Percentiles rank a stretch among this genome's conserved stretches.
phyloP scores from a whole-genome alignment of 2,329 filamentous ascomycete species.

The Colletotrichum magnum region DNA sequence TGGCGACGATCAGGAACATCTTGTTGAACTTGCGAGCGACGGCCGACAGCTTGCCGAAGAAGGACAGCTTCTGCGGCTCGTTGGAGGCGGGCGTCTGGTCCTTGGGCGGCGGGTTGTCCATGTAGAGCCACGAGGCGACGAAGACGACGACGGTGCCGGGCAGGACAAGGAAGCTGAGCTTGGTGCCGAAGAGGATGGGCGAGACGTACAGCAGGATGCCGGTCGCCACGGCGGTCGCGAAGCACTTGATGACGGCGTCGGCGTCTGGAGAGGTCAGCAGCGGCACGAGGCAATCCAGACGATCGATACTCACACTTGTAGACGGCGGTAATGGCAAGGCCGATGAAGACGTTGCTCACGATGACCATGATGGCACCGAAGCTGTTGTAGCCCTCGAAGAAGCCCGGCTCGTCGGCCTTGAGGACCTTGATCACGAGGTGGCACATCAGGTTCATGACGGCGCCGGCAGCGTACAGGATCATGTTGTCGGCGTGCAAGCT shows the following conservation, averaged over 20 bases:
- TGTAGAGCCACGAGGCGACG: conserved; percentile 50
- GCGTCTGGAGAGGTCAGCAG: conserved; percentile 45
- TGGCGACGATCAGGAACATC: conserved; percentile 34
- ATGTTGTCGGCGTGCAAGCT: conserved; percentile 52
- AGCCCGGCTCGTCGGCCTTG: conserved; percentile 48
- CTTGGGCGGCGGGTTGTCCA: conserved; percentile 47
- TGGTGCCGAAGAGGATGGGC: conserved; percentile 49
- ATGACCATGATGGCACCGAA: conserved; percentile 50
- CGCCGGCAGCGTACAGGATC: conserved; percentile 49
- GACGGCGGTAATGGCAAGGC: conserved; percentile 52
- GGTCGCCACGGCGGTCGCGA: conserved; percentile 50
- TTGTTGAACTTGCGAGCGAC: conserved; percentile 40
- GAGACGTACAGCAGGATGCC: conserved; percentile 50
- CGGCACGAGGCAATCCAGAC: no score
- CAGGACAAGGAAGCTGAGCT: conserved; percentile 46
- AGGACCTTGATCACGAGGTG: conserved; percentile 45
- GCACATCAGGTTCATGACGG: conserved; percentile 47
- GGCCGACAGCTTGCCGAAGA: conserved; percentile 35
- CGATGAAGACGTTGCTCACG: conserved; percentile 51
- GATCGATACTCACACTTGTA: conserved; percentile 48
- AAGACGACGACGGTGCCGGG: conserved; percentile 49
- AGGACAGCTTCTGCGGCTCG: conserved; percentile 34
- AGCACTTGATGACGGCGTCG: conserved; percentile 52
- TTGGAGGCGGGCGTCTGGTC: conserved; percentile 36
- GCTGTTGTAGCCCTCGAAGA: conserved; percentile 45